Evolutionary conservation across 768 basidiomycete genomes (phyloP), one percentile per base, ranked within the genome.

Genomic region (Lactarius psammicola): DNA sequence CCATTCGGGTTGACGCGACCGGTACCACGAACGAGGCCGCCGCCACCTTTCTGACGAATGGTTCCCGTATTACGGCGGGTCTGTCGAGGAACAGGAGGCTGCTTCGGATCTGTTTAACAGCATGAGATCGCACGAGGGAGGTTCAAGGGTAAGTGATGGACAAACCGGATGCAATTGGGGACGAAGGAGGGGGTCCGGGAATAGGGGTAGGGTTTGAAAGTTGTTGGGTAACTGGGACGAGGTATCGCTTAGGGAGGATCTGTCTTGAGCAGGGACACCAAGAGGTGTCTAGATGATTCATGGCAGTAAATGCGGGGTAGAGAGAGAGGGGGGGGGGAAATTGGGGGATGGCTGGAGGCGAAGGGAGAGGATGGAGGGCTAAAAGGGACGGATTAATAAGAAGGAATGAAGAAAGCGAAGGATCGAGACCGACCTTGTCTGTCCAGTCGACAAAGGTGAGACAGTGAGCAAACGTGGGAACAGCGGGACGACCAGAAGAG

Each of bases 231-330:
- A 85, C 72, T 36, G 83, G 75, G 64, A 90, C 81, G 15, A 80
- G 80, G 69, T 77, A 78, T 69, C 89, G 87, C 73, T 90, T 90
- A n/a, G 92, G 91, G n/a, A 84, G 78, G 70, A 94, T 92, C 68
- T 88, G 87, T 70, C 84, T 80, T 71, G 86, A 84, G 80, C 92
- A 94, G 72, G 89, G 88, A 82, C 91, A 93, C 88, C 88, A 94
- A 63, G 85, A 79, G 68, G 87, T 82, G 78, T 90, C 90, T 78
- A 86, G 56, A 42, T 69, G 68, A 57, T 70, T 63, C 69, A 70
- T 70, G 40, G 33, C n/a, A 58, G 60, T 51, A 23, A n/a, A 34
- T 51, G 59, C 13, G 53, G 42, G 34, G 34, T 9, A 28, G n/a
- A n/a, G n/a, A 28, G 53, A 33, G 57, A 8, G 63, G 42, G 31